Base-by-base conservation (phyloP, 108 stramenopile species). In the Heterococcus sp. region DNA sequence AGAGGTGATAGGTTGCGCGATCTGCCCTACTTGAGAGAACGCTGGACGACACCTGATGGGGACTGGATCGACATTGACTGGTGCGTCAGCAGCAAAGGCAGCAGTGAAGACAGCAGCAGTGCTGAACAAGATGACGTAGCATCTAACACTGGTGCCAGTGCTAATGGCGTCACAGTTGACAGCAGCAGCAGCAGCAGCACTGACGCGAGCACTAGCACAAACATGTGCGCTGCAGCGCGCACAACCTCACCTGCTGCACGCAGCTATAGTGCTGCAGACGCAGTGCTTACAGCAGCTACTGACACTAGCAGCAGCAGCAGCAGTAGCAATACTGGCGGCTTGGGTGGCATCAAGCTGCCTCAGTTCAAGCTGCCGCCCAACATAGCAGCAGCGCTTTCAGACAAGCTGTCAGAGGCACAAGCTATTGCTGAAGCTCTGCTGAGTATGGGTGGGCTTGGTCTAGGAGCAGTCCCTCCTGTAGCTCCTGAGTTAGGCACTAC, bases 21-120 rank as follows among this genome's bases (percentile, higher is more conserved):
- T 26, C 69, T 84, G 0, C 33, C 29, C 2, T 75, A 84, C 38
- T 64, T 75, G 68, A 69, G 83, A 38, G 83, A 84, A 58, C 74
- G 83, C 0, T 84, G 83, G 83, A 36, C 75, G n/a, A 84, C 83
- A 0, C 75, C 83, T 0, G 83, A 84, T 35, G 74, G 83, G 2
- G 83, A 84, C 32, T 84, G 75, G 30, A 69, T 84, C 0, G 75
- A 84, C 34, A 75, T 84, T 26, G 83, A 84, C 69, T 84, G 75
- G 70, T 66, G 11, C 68, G 28, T 21, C 68, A 68, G 2, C 68
- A 11, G 34, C n/a, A 31, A 8, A 21, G 14, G 14, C 21, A 58
- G 46, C 46, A 21, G 14, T 58, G 46, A 21, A 8, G 46, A 58
- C 21, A 21, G 46, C 2, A 68, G 32, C n/a, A 33, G 68, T 68